Base-by-base conservation (phyloP, 2,329 filamentous ascomycete species). In the Diplocarpon mali region DNA sequence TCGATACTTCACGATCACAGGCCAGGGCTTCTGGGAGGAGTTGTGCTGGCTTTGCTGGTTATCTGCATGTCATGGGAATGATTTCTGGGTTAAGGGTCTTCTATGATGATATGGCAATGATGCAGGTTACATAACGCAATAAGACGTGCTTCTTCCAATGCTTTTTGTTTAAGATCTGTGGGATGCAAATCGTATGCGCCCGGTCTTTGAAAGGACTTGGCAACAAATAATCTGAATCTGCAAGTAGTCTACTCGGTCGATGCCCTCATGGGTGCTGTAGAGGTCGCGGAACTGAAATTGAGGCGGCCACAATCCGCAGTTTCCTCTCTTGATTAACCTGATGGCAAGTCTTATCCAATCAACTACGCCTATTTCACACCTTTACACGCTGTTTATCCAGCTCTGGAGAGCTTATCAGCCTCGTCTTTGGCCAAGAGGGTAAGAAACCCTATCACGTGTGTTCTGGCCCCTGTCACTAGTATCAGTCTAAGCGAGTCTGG, bases 101-200 rank as follows among this genome's bases (percentile, higher is more conserved):
- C 46, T 50, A 52, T 47, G 53, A 54, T 45, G 40, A 46, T 35
- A 42, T 53, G 42, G 43, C 45, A 49, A 52, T 43, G 49, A 55
- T 55, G 53, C 53, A 52, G 45, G 45, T 43, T 50, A 54, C 46
- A 57, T 59, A 59, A 51, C 36, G 50, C 48, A 60, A 59, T 57
- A 46, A 44, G 55, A 59, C 58, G 55, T 59, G 45, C 57, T 58
- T 59, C 57, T 57, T 55, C 54, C 55, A 57, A 51, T 38, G 28
- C 8, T 36, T n/a, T 8, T 30, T 32, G 4, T 4, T 24, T 24
- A 7, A 24, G 20, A 24, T 24, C 20, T 24, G 20, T 24, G 20
- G 7, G 7, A 24, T 24, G 20, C 20, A 24, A 24, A 4, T 7
- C 20, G 20, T 3, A 24, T 7, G 20, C 20, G 20, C 20, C 20